Conservation (phyloP, 2,329 filamentous ascomycete species). For the Diaporthe destruens region DNA sequence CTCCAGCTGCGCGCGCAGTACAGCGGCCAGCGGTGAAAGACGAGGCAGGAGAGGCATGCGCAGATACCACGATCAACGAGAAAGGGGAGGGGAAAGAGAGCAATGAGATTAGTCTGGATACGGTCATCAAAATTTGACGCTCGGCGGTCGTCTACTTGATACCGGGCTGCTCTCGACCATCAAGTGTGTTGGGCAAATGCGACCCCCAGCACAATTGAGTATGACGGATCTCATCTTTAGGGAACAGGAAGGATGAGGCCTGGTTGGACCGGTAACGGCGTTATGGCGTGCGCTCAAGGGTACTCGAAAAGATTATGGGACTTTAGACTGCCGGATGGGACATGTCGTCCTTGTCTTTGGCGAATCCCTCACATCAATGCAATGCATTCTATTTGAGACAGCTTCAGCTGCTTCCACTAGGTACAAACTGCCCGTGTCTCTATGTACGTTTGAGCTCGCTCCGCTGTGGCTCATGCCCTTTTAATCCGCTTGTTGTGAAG, state of each 20-base stretch:
- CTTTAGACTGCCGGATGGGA: conserved; percentile 2
- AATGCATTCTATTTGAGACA: conserved; percentile 16
- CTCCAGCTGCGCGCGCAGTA: conserved; percentile 75
- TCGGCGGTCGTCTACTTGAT: neutral
- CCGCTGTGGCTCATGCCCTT: neutral
- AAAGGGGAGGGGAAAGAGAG: neutral
- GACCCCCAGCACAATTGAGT: neutral
- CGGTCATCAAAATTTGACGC: neutral
- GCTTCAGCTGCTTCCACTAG: neutral
- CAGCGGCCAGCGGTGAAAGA: conserved; percentile 26
- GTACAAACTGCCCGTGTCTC: neutral
- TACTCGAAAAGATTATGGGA: neutral
- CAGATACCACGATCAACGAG: neutral
- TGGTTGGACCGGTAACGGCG: conserved; percentile 18
- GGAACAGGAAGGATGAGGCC: conserved; percentile 7
- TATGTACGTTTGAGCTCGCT: neutral
- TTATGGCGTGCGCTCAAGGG: conserved; percentile 15
- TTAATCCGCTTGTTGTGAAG: neutral
- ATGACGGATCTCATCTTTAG: neutral
- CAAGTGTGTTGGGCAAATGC: neutral
- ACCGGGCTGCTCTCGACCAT: neutral
- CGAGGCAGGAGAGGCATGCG: no score
- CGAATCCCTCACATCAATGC: neutral
- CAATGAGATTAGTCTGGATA: neutral
- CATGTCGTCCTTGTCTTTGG: neutral